Percentiles rank a stretch among this genome's conserved stretches.
Conservation (phyloP, 148 eudicot genomes). For the Salicornia ramosissima region DNA sequence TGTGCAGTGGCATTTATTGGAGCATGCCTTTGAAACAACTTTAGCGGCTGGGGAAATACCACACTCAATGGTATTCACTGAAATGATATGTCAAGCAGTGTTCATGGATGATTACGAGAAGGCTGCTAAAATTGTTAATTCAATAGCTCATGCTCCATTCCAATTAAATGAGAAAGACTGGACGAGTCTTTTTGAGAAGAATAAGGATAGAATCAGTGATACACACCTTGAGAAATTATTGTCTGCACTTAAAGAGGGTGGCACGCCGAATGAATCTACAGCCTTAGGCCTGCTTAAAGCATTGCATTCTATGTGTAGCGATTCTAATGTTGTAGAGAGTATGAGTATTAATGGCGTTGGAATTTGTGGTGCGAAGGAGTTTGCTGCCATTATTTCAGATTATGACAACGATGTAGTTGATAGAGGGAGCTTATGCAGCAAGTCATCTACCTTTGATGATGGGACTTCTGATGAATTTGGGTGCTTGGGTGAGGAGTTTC, state of each 20-base stretch:
- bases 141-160: constrained; percentile 78
- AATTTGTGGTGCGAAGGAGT: neutral
- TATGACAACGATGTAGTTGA: constrained; percentile 21
- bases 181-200: constrained; percentile 54
- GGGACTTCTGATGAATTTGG: constrained; percentile 20
- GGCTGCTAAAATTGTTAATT: constrained; percentile 40
- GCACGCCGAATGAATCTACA: constrained; percentile 46
- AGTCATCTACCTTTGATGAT: constrained; percentile 14
- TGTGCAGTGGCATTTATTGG: constrained; percentile 70
- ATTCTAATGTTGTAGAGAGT: neutral
- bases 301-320: constrained; percentile 40
- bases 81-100: constrained; percentile 61
- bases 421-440: constrained; percentile 5
- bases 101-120: constrained; percentile 39
- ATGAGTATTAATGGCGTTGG: neutral
- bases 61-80: constrained; percentile 47
- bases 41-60: constrained; percentile 86
- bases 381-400: constrained; percentile 14
- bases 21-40: constrained; percentile 70
- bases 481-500: constrained; percentile 24
- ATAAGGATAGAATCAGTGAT: constrained; percentile 43
- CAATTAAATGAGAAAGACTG: constrained; percentile 60
- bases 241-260: constrained; percentile 28
- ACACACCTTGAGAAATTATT: constrained; percentile 40
- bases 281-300: constrained; percentile 48